Evolutionary conservation across 164 flowering plant genomes (phyloP).

Genomic region (Nelumbo lutea): DNA sequence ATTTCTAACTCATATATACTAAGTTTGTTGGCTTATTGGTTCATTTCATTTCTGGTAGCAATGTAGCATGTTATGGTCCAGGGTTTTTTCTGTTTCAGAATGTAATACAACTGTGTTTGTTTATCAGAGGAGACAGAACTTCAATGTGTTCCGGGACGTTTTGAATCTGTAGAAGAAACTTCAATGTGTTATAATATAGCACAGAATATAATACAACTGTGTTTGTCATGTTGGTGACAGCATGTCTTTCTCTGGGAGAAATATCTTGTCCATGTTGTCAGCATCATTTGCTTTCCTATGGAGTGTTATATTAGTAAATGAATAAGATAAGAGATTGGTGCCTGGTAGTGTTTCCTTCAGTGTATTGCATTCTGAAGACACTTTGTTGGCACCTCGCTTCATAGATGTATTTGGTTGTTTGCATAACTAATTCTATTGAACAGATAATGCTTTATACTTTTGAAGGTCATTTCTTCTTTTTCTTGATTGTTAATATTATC

Average conservation of each 20-base stretch:
- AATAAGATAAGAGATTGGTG: neutral
- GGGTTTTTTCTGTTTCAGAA: neutral
- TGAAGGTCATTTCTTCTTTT: neutral
- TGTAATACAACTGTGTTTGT: neutral
- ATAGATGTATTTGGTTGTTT: neutral
- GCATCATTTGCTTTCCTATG: neutral
- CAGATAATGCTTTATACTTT: neutral
- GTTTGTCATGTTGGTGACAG: neutral
- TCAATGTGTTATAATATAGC: too few species aligned
- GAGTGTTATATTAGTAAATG: neutral
- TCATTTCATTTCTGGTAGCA: neutral
- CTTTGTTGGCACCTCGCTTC: neutral
- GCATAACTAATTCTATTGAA: too few species aligned
- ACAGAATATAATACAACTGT: too few species aligned
- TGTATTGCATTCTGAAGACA: neutral
- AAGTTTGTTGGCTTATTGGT: neutral
- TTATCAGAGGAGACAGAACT: conserved; percentile 54
- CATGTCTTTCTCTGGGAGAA: neutral
- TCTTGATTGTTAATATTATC: neutral
- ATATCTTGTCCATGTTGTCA: neutral
- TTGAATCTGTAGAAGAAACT: conserved; percentile 65
- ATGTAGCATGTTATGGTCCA: too few species aligned
- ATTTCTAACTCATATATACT: neutral
- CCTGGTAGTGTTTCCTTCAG: neutral
- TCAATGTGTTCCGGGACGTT: conserved; percentile 62